Evolutionary conservation across 2,329 filamentous ascomycete genomes (phyloP).

Genomic region (Ophiosphaerella korrae): DNA sequence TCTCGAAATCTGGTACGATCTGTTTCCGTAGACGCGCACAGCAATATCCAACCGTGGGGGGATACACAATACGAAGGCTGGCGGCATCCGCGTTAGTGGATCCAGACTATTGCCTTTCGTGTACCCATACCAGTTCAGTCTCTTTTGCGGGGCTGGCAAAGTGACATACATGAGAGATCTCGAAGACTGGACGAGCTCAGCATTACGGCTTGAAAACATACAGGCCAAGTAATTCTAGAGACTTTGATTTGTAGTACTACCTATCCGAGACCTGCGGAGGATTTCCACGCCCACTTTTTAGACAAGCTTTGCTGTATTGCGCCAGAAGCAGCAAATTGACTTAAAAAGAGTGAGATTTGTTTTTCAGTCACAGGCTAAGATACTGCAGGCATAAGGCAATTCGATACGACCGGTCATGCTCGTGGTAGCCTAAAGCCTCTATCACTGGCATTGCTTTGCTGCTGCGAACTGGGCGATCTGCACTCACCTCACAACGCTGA

Average conservation of each 20-base stretch:
- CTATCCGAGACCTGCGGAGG: background rate
- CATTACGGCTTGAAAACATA: conserved; percentile 3
- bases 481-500: background rate
- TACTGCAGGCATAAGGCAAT: conserved; percentile 2
- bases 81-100: background rate
- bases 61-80: conserved; percentile 9
- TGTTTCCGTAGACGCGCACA: conserved; percentile 5
- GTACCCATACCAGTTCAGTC: conserved; percentile 5
- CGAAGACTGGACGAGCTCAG: conserved; percentile 11
- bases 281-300: background rate
- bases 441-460: background rate
- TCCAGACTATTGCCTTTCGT: conserved; percentile 17
- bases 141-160: conserved; percentile 1
- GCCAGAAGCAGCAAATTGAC: conserved; percentile 1
- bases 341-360: background rate
- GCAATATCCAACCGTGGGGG: conserved; percentile 9
- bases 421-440: background rate
- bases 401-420: conserved; percentile 2
- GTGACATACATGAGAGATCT: conserved; percentile 18
- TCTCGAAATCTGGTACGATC: conserved; percentile 1
- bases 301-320: background rate
- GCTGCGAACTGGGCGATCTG: background rate
- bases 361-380: conserved; percentile 3
- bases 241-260: conserved; percentile 9
- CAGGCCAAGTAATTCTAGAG: conserved; percentile 8